Base-by-base conservation (phyloP, 305 asterid species). In the Rubia peregrina region DNA sequence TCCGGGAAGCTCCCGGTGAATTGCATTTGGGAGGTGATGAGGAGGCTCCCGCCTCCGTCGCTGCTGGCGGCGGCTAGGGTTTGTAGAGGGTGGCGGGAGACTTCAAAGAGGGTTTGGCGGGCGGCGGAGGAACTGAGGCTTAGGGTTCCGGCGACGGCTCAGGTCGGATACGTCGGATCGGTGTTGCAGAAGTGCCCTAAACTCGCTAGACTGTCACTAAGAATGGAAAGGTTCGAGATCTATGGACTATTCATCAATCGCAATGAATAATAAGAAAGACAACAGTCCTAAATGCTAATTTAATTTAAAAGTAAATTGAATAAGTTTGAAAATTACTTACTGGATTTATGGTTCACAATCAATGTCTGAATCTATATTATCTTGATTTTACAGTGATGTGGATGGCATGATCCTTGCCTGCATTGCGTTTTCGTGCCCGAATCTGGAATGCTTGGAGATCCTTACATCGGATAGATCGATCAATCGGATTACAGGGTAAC, bases 361-460 rank as follows among this genome's bases (percentile, higher is more conserved):
- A 71, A 77, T 77, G 80, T 74, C 65, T 75, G 71, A 26, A 43
- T 53, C 41, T 62, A 70, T 49, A 53, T 71, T 36, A 22, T 82
- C 72, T 65, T 75, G 74, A 71, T 75, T 80, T 85, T 82, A 85
- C 91, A 95, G 99, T 75, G 95, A 88, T 80, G 76, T 92, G 57
- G 99, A 92, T 85, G 84, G 97, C 61, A 95, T 95, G 26, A 60
- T 88, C 84, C 82, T 95, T 73, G 99, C 99, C 55, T 95, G 98
- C 87, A 80, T 92, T 74, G 98, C 98, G 16, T 95, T 95, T 80
- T 88, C 99, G 36, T 92, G 99, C 75, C 95, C 95, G 46, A 82
- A 84, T 76, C 75, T 95, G 89, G 91, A 87, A 78, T 78, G 88
- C 21, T 42, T 92, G 83, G 98, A 95, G 90, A 85, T 95, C 75